Percentiles rank a stretch among this genome's conserved stretches.
Evolutionary conservation across 805 yeast species (phyloP).

Genomic region (Ogataea dorogensis): DNA sequence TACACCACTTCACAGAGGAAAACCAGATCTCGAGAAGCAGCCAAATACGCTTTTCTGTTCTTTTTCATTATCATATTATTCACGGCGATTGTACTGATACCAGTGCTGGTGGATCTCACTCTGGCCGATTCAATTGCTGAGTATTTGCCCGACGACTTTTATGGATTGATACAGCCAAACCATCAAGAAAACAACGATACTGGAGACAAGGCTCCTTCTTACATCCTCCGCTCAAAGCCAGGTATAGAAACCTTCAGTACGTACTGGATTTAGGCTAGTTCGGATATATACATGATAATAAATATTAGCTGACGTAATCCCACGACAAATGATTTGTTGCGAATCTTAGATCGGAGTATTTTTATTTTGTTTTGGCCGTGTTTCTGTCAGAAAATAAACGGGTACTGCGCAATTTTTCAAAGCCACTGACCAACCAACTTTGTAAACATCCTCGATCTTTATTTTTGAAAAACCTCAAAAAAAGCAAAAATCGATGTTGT

Average conservation of each 20-base stretch:
- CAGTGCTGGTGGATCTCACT: constrained; percentile 39
- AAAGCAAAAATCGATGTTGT: constrained; percentile 39
- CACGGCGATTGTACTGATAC: constrained; percentile 43
- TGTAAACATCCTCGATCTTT: constrained; percentile 7
- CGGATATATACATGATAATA: constrained; percentile 1
- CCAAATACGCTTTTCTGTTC: constrained; percentile 48
- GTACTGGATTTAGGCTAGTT: constrained; percentile 26
- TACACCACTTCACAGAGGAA: constrained; percentile 39
- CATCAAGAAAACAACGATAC: constrained; percentile 65
- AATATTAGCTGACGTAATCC: background rate
- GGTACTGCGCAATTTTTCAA: background rate
- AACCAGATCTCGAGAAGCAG: constrained; percentile 40
- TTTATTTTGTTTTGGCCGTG: constrained; percentile 3
- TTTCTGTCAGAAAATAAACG: constrained; percentile 3
- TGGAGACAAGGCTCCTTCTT: constrained; percentile 52
- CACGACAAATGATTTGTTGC: constrained; percentile 3
- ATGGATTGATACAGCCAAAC: constrained; percentile 56
- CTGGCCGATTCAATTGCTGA: constrained; percentile 15
- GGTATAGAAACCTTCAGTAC: constrained; percentile 22
- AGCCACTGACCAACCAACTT: constrained; percentile 2
- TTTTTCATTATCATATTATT: constrained; percentile 40
- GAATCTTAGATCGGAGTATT: background rate
- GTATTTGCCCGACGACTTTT: constrained; percentile 22
- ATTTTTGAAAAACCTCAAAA: too few species aligned
- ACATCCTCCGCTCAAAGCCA: constrained; percentile 36